A percentile compares a stretch with the other conserved stretches of the same genome.
These are phyloP conservation scores for Lotus japonicus DNA, from an alignment of 306 rosid genomes.

Conservation along the genomic window DNA sequence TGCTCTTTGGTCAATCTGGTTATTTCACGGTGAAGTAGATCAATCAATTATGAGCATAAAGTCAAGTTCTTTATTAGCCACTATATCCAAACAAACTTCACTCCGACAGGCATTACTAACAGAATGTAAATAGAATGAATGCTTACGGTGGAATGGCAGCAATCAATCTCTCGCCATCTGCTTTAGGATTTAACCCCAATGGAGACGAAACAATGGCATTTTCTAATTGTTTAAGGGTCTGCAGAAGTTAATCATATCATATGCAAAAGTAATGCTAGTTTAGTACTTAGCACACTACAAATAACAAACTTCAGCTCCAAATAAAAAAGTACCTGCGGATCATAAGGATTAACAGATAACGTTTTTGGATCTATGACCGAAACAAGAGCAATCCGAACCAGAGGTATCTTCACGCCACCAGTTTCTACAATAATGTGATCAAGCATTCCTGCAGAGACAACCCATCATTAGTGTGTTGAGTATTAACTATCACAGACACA, in stretches of 20 bases:
- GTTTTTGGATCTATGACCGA: constrained; percentile 80
- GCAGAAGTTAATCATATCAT: constrained; percentile 22
- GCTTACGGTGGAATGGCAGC: constrained; percentile 95
- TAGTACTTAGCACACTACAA: not conserved
- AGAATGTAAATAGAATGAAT: constrained; percentile 1
- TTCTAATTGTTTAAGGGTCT: constrained; percentile 70
- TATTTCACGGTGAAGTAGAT: constrained; percentile 20
- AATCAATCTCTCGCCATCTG: constrained; percentile 81
- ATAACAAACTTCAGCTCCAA: not conserved
- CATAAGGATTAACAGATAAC: constrained; percentile 79
- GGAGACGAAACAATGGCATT: constrained; percentile 84
- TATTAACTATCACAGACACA: not conserved
- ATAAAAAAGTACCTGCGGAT: constrained; percentile 51
- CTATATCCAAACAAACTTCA: constrained; percentile 13
- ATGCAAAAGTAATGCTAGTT: constrained; percentile 13
- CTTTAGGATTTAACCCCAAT: constrained; percentile 73
- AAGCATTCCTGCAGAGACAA: constrained; percentile 72
- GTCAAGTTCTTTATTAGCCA: constrained; percentile 11
- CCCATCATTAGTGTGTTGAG: not conserved
- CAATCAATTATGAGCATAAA: not conserved
- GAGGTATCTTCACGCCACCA: constrained; percentile 72
- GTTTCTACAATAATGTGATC: constrained; percentile 88
- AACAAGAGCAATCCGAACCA: constrained; percentile 78
- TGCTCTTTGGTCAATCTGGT: constrained; percentile 93
- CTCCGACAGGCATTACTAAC: not conserved